Conservation (phyloP, 2,329 filamentous ascomycete species). For the Paraconiothyrium sp. region DNA sequence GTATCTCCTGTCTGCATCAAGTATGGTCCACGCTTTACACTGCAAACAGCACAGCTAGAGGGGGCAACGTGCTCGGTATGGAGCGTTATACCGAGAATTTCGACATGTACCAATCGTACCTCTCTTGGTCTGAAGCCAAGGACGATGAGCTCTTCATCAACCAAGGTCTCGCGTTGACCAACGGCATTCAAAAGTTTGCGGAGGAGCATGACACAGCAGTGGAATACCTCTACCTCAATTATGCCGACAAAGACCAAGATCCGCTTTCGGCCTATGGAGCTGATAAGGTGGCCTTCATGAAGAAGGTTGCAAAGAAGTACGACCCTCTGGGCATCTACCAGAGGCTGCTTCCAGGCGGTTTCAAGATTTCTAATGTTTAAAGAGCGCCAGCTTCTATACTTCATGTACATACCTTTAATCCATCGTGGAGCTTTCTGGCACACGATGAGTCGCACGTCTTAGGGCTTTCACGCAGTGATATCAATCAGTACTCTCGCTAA, state of each 20-base stretch:
- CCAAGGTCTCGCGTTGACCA: conserved; percentile 2
- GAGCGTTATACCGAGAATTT: conserved; percentile 18
- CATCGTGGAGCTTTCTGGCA: too few species aligned
- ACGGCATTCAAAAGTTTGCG: not conserved
- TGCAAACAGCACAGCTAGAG: conserved; percentile 32
- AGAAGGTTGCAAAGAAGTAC: not conserved
- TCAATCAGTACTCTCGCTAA: too few species aligned
- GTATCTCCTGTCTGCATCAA: conserved; percentile 24
- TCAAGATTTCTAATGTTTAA: conserved; percentile 16
- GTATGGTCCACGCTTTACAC: conserved; percentile 22
- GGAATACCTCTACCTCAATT: conserved; percentile 5
- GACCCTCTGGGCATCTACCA: conserved; percentile 8
- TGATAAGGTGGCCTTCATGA: conserved; percentile 3
- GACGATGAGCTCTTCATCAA: conserved; percentile 17
- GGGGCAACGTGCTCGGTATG: conserved; percentile 50
- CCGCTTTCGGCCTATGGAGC: not conserved
- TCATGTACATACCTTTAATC: not conserved
- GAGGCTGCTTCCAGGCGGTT: conserved; percentile 9
- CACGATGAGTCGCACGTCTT: too few species aligned
- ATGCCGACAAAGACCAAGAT: not conserved
- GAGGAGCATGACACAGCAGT: not conserved
- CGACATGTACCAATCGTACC: conserved; percentile 28
- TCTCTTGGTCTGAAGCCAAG: conserved; percentile 24
- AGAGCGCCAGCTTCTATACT: not conserved
- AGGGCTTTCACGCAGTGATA: too few species aligned